phyloP scores from a whole-genome alignment of 2,329 filamentous ascomycete species.

The Aspergillus pseudonomiae region DNA sequence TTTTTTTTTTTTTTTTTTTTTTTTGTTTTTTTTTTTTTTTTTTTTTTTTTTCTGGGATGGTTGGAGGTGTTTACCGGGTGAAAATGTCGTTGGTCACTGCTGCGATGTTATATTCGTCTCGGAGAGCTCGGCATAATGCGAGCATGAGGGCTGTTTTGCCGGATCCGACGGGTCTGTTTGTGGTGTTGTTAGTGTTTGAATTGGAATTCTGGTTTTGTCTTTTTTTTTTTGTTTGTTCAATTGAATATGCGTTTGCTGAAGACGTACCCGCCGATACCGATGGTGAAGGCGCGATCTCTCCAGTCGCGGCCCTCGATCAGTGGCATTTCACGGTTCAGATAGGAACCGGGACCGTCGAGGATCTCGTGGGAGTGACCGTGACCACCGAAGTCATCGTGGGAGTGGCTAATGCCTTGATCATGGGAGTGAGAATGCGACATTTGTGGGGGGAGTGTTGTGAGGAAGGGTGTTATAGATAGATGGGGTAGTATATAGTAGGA shows the following conservation, averaged over 20 bases:
- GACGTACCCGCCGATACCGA: conserved; percentile 93
- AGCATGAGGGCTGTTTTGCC: conserved; percentile 98
- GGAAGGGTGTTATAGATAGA: not conserved
- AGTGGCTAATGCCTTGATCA: conserved; percentile 39
- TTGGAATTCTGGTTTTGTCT: not conserved
- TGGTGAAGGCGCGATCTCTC: conserved; percentile 86
- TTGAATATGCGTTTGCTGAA: not conserved
- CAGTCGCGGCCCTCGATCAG: conserved; percentile 86
- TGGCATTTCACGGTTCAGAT: conserved; percentile 87
- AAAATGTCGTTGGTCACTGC: conserved; percentile 99
- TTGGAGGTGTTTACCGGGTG: conserved; percentile 60
- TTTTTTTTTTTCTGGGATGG: not conserved
- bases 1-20: not conserved
- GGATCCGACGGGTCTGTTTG: conserved; percentile 80
- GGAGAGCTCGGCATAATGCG: conserved; percentile 81
- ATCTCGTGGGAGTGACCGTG: conserved; percentile 97
- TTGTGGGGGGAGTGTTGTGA: not conserved
- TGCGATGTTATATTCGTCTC: conserved; percentile 80
- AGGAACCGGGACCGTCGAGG: conserved; percentile 89
- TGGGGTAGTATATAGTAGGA: not conserved
- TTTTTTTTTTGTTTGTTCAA: too few relatives aligned
- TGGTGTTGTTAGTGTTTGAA: not conserved
- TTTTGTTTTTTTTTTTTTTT: not conserved
- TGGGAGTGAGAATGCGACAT: conserved; percentile 47
- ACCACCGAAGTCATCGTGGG: conserved; percentile 61